Conservation (phyloP, 768 basidiomycete genomes). For the Leucosporidium scottii region DNA sequence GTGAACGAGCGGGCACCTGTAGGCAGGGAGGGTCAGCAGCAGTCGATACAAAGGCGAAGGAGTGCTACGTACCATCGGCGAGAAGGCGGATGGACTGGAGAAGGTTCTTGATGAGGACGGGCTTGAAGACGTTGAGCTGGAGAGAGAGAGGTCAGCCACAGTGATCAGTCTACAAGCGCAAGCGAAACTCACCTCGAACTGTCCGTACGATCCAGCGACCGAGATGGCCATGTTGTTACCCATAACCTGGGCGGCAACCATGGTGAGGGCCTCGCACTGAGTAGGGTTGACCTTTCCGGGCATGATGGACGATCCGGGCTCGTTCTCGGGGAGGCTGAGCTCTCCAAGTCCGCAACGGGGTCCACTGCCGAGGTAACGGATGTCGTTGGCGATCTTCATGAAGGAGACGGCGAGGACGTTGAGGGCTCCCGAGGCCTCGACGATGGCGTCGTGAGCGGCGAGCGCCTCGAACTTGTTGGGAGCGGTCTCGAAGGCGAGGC, state of each 20-base stretch:
- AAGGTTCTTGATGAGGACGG: slow-evolving; percentile 96
- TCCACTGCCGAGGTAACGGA: slow-evolving; percentile 93
- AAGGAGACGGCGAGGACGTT: slow-evolving; percentile 93
- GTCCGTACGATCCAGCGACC: slow-evolving; percentile 87
- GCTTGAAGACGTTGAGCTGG: slow-evolving; percentile 97
- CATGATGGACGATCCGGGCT: slow-evolving; percentile 99
- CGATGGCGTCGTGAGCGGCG: slow-evolving; percentile 94
- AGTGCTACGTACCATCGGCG: slow-evolving; percentile 62
- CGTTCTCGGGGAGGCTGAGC: slow-evolving; percentile 89
- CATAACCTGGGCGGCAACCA: slow-evolving; percentile 98
- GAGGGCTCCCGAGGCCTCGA: slow-evolving; percentile 92
- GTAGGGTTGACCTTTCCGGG: slow-evolving; percentile 98
- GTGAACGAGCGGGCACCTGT: slow-evolving; percentile 84
- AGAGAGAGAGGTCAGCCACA: not conserved
- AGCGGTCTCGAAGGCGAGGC: slow-evolving; percentile 85
- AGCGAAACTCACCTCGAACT: slow-evolving; percentile 75
- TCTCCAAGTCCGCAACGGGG: slow-evolving; percentile 97
- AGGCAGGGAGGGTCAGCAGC: not conserved
- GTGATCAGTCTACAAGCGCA: not conserved
- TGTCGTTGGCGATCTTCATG: slow-evolving; percentile 99
- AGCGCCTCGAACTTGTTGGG: slow-evolving; percentile 99
- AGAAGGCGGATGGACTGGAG: slow-evolving; percentile 89
- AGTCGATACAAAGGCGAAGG: not conserved
- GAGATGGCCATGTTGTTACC: slow-evolving; percentile 92
- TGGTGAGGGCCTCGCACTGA: slow-evolving; percentile 96